Evolutionary conservation across 2,329 filamentous ascomycete species (phyloP), one percentile per base, ranked within the genome.

Genomic region (Tolypocladium amazonense): DNA sequence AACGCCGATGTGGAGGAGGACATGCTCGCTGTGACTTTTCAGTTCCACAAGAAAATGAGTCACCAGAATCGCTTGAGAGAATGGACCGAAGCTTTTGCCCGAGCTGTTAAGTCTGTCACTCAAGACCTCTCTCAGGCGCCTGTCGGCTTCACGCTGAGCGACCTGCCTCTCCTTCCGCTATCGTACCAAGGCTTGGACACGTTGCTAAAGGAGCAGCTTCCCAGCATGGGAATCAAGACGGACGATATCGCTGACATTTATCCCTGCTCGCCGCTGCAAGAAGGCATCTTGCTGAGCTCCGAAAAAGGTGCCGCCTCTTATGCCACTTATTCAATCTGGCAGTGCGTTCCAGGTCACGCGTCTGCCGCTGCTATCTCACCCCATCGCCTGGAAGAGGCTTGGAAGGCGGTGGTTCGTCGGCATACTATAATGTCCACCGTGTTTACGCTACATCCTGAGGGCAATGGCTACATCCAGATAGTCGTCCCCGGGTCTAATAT

Each of bases 181-280:
- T 56, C 58, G 4, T 62, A 62, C 27, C 12, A 20, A 1, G 60
- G 60, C 23, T 45, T 62, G 30, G 58, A 60, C 20, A 47, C 50
- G 25, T 8, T 62, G 35, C 14, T 58, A 33, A 15, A 11, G n/a
- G 50, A 60, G 12, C 58, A 62, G 43, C 53, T 61, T 5, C 59
- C 59, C 12, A 25, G 30, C 15, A 58, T 61, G 38, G 57, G 53
- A 1, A 59, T 64, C 18, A 41, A 56, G 47, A 52, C 61, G 11
- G 25, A 52, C 2, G 38, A 50, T 11, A 45, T 63, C 6, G 57
- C 52, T 18, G 59, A 61, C 50, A 58, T 63, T 9, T 76, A 73
- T 25, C 74, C 74, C 1, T 74, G 71, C 58, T 73, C 74, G 0
- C 72, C 73, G 0, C 69, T 74, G 61, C 74, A 76, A 52, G 66